phyloP scores from a whole-genome alignment of 176 grass and related monocot genomes.

The Oryza meyeriana region DNA sequence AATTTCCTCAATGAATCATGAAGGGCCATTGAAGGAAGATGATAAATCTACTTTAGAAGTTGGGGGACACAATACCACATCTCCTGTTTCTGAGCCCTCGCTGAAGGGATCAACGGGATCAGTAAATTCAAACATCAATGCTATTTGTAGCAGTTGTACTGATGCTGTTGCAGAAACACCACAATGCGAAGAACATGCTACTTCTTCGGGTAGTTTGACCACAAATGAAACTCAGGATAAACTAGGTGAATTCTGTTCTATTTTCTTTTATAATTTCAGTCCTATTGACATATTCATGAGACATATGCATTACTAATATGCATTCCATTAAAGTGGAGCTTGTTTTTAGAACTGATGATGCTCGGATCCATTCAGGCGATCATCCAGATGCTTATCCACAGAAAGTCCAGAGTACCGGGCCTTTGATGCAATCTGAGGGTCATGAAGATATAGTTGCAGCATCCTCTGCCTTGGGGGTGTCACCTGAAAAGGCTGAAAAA shows the following conservation, averaged over 20 bases:
- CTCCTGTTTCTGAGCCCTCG: constrained; percentile 11
- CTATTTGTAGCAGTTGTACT: constrained; percentile 9
- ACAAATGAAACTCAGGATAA: constrained; percentile 43
- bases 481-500: constrained; percentile 6
- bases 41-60: constrained; percentile 33
- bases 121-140: neutral
- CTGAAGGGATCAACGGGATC: neutral
- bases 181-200: constrained; percentile 24
- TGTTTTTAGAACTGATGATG: constrained; percentile 9
- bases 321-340: neutral
- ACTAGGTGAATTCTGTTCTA: constrained; percentile 44
- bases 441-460: constrained; percentile 18
- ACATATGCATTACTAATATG: constrained; percentile 2
- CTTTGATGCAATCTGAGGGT: constrained; percentile 21
- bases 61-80: neutral
- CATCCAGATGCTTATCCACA: constrained; percentile 19
- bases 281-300: neutral
- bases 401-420: neutral
- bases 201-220: constrained; percentile 30
- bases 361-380: constrained; percentile 19
- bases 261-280: neutral
- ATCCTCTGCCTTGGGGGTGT: neutral
- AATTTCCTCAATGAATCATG: constrained; percentile 20
- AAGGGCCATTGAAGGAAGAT: constrained; percentile 8
- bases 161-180: constrained; percentile 34